Percentiles rank a stretch among this genome's conserved stretches.
Conservation (phyloP, 2,329 filamentous ascomycete species). For the Phialocephala sp. region DNA sequence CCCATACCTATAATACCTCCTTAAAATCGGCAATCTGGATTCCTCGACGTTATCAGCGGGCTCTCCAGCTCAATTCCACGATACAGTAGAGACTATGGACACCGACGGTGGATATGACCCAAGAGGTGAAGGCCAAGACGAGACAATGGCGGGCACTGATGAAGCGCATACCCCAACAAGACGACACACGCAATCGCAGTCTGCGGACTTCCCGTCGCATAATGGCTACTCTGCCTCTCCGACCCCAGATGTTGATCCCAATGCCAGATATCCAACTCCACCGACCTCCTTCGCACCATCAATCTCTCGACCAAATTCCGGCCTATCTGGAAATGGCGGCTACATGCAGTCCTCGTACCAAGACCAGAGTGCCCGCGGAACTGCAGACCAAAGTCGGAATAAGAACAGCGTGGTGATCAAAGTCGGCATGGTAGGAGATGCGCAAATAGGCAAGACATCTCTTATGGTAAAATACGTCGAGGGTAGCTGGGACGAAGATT, state of each 20-base stretch:
- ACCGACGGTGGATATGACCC: constrained; percentile 54
- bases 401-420: constrained; percentile 91
- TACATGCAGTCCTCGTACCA: constrained; percentile 43
- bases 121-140: constrained; percentile 39
- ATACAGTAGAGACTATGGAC: constrained; percentile 53
- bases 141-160: constrained; percentile 39
- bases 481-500: constrained; percentile 99
- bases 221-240: constrained; percentile 40
- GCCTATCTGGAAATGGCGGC: constrained; percentile 40
- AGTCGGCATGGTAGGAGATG: constrained; percentile 98
- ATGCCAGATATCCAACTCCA: constrained; percentile 42
- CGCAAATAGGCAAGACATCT: constrained; percentile 98
- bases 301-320: constrained; percentile 43
- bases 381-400: constrained; percentile 39
- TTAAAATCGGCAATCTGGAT: constrained; percentile 54
- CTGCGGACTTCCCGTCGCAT: constrained; percentile 41
- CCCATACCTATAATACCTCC: constrained; percentile 21
- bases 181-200: constrained; percentile 42
- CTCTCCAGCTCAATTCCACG: constrained; percentile 59
- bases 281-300: constrained; percentile 41
- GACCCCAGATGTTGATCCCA: constrained; percentile 38
- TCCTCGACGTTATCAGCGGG: constrained; percentile 54
- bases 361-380: constrained; percentile 42
- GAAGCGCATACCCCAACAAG: constrained; percentile 42
- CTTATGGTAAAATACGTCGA: constrained; percentile 99